Evolutionary conservation across 176 grass and related monocot genomes (phyloP).

Genomic region (Secale cereale): DNA sequence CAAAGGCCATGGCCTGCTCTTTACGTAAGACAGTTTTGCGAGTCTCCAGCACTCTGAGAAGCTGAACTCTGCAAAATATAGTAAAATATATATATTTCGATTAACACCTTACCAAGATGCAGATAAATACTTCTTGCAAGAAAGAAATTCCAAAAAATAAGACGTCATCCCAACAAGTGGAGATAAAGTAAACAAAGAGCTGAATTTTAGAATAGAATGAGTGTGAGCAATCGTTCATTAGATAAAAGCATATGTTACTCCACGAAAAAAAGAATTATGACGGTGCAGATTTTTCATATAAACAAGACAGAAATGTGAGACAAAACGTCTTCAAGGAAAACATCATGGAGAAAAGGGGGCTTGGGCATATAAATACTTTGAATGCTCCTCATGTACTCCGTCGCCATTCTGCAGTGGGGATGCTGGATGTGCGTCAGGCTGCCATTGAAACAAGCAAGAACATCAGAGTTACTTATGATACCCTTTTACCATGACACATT

Average conservation of each 20-base stretch:
- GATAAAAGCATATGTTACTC: neutral
- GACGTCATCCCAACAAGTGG: neutral
- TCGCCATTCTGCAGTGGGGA: slow-evolving; percentile 46
- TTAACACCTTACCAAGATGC: neutral
- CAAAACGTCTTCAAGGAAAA: neutral
- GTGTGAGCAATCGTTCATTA: neutral
- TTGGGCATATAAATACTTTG: slow-evolving; percentile 61
- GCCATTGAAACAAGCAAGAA: slow-evolving; percentile 37
- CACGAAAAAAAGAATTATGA: neutral
- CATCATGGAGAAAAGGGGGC: neutral
- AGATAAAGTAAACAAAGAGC: slow-evolving; percentile 3
- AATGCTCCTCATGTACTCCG: slow-evolving; percentile 67
- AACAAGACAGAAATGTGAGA: neutral
- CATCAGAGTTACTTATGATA: slow-evolving; percentile 10
- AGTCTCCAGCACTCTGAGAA: slow-evolving; percentile 87
- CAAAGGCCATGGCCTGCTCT: slow-evolving; percentile 99
- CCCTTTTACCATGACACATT: neutral
- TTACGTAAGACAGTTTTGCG: slow-evolving; percentile 81
- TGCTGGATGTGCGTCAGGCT: slow-evolving; percentile 58
- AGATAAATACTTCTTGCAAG: slow-evolving; percentile 1
- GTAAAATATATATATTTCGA: neutral
- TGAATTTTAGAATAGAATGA: neutral
- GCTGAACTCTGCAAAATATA: slow-evolving; percentile 63
- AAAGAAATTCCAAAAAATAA: neutral
- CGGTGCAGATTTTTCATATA: slow-evolving; percentile 6